A percentile compares a stretch with the other conserved stretches of the same genome.
Conservation (phyloP, 192 early-diverging fungal species). For the Dissophora globulifera region DNA sequence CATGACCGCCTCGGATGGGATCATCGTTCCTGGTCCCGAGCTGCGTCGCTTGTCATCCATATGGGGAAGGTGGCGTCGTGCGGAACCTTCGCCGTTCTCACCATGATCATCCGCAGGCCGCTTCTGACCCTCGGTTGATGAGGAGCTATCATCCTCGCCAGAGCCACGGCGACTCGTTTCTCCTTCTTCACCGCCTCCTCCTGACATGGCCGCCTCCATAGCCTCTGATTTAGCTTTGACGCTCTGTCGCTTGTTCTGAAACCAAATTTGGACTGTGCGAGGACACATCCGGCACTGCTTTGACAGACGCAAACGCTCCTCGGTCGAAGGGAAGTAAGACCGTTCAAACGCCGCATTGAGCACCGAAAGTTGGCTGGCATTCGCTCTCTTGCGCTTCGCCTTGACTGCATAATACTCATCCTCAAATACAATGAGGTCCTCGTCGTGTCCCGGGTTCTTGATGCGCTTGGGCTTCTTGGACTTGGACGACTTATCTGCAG, state of each 20-base stretch:
- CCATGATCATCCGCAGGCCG: constrained; percentile 27
- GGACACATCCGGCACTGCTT: constrained; percentile 88
- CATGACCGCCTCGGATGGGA: constrained; percentile 48
- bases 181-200: background rate
- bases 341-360: constrained; percentile 81
- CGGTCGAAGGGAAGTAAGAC: constrained; percentile 87
- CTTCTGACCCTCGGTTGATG: constrained; percentile 30
- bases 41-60: constrained; percentile 16
- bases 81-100: constrained; percentile 8
- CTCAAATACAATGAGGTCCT: constrained; percentile 45
- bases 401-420: constrained; percentile 58
- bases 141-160: background rate
- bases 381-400: constrained; percentile 85
- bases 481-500: constrained; percentile 14
- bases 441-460: constrained; percentile 38
- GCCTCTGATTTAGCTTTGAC: constrained; percentile 44
- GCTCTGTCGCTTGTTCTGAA: constrained; percentile 93
- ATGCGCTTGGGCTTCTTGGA: constrained; percentile 50
- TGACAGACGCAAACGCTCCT: constrained; percentile 81
- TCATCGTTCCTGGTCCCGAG: constrained; percentile 4
- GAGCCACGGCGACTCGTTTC: constrained; percentile 1
- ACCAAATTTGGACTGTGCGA: constrained; percentile 96
- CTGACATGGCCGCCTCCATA: constrained; percentile 28
- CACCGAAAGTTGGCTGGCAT: constrained; percentile 80
- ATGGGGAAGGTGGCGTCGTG: background rate